Percentiles rank a stretch among this genome's conserved stretches.
Evolutionary conservation across 805 yeast genomes (phyloP).

Genomic region (Cyberlindnera nakhonratchasimensis): DNA sequence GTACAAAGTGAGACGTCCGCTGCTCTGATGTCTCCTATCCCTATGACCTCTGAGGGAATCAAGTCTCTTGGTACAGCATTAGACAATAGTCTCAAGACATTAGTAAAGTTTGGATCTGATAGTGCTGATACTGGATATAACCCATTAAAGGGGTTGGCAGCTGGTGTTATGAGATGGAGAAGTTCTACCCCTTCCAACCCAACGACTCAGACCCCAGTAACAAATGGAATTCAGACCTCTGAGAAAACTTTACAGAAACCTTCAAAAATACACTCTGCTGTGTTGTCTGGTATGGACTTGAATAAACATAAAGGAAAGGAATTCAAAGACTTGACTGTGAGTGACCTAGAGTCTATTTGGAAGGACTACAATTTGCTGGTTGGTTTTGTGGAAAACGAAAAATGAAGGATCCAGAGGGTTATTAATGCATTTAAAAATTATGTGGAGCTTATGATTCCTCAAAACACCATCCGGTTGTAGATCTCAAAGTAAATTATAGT

Average conservation of each 20-base stretch:
- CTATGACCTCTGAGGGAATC: conserved; percentile 5
- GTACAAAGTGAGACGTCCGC: not conserved
- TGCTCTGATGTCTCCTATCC: conserved; percentile 3
- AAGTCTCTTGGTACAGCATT: conserved; percentile 10
- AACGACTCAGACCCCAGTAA: not conserved
- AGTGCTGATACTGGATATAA: conserved; percentile 9
- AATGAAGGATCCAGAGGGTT: too few species aligned
- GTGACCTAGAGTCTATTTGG: conserved; percentile 19
- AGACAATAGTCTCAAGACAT: conserved; percentile 16
- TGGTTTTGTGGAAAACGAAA: not conserved
- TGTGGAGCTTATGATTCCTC: too few species aligned
- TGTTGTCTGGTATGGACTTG: conserved; percentile 7
- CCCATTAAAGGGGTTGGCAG: conserved; percentile 23
- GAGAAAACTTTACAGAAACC: too few species aligned
- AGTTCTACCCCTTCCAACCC: conserved; percentile 1
- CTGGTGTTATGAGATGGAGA: conserved; percentile 26
- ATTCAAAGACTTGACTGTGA: conserved; percentile 19
- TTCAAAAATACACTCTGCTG: too few species aligned
- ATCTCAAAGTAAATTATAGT: too few species aligned
- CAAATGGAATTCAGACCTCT: not conserved
- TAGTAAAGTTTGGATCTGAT: conserved; percentile 14
- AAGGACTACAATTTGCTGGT: conserved; percentile 18
- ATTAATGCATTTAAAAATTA: too few species aligned
- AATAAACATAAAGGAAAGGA: conserved; percentile 13
- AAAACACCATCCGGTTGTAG: too few species aligned